phyloP scores from a whole-genome alignment of 2,329 filamentous ascomycete species.

The Chaetomium olivaceum region DNA sequence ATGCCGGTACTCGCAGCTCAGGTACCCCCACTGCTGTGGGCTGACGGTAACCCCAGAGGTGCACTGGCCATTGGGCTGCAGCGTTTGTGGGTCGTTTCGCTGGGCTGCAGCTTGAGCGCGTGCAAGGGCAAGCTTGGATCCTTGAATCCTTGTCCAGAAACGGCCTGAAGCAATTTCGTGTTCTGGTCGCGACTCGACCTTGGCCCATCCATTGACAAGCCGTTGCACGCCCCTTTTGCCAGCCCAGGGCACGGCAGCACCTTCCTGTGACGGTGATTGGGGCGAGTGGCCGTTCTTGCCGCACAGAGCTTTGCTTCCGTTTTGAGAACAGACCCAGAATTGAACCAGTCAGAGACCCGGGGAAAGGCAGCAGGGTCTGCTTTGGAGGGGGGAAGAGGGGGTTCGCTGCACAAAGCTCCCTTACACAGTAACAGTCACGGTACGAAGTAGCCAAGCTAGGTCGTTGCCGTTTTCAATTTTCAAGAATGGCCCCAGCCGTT shows the following conservation, averaged over 20 bases:
- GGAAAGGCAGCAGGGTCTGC: not conserved
- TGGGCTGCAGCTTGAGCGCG: constrained; percentile 32
- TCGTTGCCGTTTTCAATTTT: constrained; percentile 27
- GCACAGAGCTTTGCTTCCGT: constrained; percentile 21
- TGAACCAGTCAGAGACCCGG: constrained; percentile 19
- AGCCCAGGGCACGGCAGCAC: constrained; percentile 4
- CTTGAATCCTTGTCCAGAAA: constrained; percentile 33
- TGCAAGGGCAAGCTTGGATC: constrained; percentile 30
- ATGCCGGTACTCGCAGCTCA: constrained; percentile 30
- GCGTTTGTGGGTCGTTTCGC: constrained; percentile 20
- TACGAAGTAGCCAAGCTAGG: constrained; percentile 14
- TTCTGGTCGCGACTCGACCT: constrained; percentile 30
- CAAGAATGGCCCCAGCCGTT: constrained; percentile 1
- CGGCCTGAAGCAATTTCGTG: constrained; percentile 35
- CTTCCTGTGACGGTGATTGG: constrained; percentile 14
- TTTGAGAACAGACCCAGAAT: constrained; percentile 15
- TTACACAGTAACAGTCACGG: not conserved
- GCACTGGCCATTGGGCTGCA: constrained; percentile 32
- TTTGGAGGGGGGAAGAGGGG: not conserved
- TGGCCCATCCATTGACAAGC: constrained; percentile 17
- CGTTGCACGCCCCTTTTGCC: constrained; percentile 23
- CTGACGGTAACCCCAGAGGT: constrained; percentile 23
- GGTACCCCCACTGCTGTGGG: constrained; percentile 25
- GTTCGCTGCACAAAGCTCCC: constrained; percentile 12
- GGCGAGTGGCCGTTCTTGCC: constrained; percentile 7